These are phyloP conservation scores for Lactarius hatsudake DNA, from an alignment of 768 basidiomycete species.

Conservation along the genomic window DNA sequence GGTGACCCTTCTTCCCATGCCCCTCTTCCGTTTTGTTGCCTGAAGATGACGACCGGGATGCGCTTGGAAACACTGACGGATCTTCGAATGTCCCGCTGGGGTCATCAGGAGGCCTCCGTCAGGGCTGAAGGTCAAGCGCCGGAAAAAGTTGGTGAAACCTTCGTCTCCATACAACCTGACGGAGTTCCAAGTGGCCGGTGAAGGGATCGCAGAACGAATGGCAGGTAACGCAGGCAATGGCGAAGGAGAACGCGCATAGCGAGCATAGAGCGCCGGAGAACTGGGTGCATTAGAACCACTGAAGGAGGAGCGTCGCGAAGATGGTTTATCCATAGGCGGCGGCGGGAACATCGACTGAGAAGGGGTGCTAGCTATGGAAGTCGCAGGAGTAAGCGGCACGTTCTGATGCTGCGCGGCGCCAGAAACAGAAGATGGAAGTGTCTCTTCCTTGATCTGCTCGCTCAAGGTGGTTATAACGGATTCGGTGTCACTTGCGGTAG, in stretches of 20 bases:
- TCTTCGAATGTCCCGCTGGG: constrained; percentile 96
- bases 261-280: constrained; percentile 55
- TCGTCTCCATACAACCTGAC: constrained; percentile 94
- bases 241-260: constrained; percentile 81
- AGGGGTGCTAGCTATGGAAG: constrained; percentile 66
- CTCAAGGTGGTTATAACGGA: constrained; percentile 49
- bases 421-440: constrained; percentile 35
- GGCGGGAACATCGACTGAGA: constrained; percentile 59
- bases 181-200: constrained; percentile 55
- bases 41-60: constrained; percentile 34
- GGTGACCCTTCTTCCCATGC: constrained; percentile 58
- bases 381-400: constrained; percentile 59
- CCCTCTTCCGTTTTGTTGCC: constrained; percentile 35
- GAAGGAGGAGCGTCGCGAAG: constrained; percentile 62
- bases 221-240: constrained; percentile 93
- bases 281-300: constrained; percentile 79
- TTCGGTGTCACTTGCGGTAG: constrained; percentile 76
- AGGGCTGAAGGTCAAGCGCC: constrained; percentile 89
- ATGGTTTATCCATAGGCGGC: constrained; percentile 61
- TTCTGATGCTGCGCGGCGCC: constrained; percentile 35
- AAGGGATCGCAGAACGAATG: constrained; percentile 63
- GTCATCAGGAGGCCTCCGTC: constrained; percentile 93
- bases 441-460: constrained; percentile 54
- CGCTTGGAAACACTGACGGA: constrained; percentile 55
- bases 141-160: constrained; percentile 92